Percentiles rank a stretch among this genome's conserved stretches.
phyloP scores from a whole-genome alignment of 768 basidiomycete genomes.

The Cystobasidiopsis lactophilus region DNA sequence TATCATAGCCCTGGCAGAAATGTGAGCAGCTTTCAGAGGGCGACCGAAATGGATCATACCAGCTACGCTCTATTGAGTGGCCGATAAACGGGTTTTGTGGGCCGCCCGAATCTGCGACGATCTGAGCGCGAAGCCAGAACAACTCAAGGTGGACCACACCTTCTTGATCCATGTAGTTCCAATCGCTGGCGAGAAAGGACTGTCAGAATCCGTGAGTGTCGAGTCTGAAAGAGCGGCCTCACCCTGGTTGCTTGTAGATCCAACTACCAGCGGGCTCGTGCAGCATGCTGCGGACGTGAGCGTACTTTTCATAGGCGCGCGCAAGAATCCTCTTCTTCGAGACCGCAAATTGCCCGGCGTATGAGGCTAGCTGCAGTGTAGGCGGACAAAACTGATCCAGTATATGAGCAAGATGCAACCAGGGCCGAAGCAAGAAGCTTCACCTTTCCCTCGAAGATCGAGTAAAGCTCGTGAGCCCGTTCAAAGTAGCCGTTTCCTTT shows the following conservation, averaged over 20 bases:
- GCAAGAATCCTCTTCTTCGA: constrained; percentile 19
- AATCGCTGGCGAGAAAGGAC: background rate
- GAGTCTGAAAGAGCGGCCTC: background rate
- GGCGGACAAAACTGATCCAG: constrained; percentile 9
- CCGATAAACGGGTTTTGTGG: constrained; percentile 11
- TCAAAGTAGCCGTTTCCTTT: constrained; percentile 16
- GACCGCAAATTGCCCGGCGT: constrained; percentile 23
- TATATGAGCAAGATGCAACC: constrained; percentile 3
- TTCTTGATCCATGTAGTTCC: no score
- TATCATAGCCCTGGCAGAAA: background rate
- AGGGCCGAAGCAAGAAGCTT: constrained; percentile 15
- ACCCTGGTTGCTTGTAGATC: constrained; percentile 7
- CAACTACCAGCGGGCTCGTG: constrained; percentile 9
- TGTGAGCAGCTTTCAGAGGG: no score
- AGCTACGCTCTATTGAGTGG: constrained; percentile 9
- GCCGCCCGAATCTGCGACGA: background rate
- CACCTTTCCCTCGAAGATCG: constrained; percentile 20
- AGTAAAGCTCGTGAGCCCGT: constrained; percentile 22
- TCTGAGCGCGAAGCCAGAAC: background rate
- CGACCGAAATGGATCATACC: background rate
- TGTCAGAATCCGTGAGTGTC: background rate
- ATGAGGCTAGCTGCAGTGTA: constrained; percentile 17
- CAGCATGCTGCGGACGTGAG: constrained; percentile 11
- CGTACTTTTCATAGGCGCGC: constrained; percentile 18
- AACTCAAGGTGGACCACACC: no score